Conservation (phyloP, 2,329 filamentous ascomycete species). For the Elsinoe arachidis region DNA sequence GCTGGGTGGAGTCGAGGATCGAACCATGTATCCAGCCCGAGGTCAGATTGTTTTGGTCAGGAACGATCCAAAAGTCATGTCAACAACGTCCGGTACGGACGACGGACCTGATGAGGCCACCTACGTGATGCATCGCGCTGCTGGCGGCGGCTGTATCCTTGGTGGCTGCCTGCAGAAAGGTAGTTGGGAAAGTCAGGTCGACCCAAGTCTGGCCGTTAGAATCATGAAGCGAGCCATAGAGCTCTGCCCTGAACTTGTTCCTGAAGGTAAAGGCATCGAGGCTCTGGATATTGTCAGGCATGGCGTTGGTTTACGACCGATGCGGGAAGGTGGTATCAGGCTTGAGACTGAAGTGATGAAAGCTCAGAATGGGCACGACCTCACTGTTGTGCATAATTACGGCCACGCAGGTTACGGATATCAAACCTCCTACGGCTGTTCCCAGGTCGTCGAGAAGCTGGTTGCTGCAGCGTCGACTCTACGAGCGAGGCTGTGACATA, state of each 20-base stretch:
- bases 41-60: slow-evolving; percentile 79
- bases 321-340: slow-evolving; percentile 62
- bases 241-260: slow-evolving; percentile 54
- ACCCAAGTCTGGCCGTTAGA: slow-evolving; percentile 67
- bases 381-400: slow-evolving; percentile 71
- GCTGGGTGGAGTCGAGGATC: slow-evolving; percentile 75
- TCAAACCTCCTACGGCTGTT: slow-evolving; percentile 38
- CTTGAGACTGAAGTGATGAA: slow-evolving; percentile 63
- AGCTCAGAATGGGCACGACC: slow-evolving; percentile 31
- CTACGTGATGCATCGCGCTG: slow-evolving; percentile 77
- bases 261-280: slow-evolving; percentile 57
- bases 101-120: slow-evolving; percentile 63
- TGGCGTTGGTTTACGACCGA: slow-evolving; percentile 71
- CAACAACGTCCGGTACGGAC: slow-evolving; percentile 60
- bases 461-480: slow-evolving; percentile 26
- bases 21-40: slow-evolving; percentile 62
- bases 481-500: slow-evolving; percentile 21
- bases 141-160: slow-evolving; percentile 71
- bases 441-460: slow-evolving; percentile 33
- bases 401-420: slow-evolving; percentile 74
- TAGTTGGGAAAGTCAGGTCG: slow-evolving; percentile 70
- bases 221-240: slow-evolving; percentile 75
- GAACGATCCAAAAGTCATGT: slow-evolving; percentile 66
- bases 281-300: slow-evolving; percentile 69
- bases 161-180: slow-evolving; percentile 77